These are phyloP conservation scores for Bretschneidera sinensis DNA, from an alignment of 345 rosid species.

Conservation along the genomic window DNA sequence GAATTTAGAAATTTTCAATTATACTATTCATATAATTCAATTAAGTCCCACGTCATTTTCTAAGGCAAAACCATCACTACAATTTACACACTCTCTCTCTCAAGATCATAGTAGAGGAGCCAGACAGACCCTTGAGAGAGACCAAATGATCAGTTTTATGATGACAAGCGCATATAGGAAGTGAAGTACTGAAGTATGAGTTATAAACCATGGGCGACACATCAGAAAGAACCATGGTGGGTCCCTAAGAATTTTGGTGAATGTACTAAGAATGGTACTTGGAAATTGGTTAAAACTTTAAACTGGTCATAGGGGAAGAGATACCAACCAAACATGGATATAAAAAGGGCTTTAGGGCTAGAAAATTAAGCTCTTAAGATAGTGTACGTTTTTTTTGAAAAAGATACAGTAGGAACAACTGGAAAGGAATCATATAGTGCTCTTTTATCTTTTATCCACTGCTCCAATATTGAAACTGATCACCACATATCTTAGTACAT, in stretches of 20 bases:
- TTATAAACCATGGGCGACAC: conserved; percentile 76
- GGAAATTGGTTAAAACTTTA: conserved; percentile 20
- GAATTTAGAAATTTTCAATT: no score
- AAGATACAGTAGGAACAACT: conserved; percentile 28
- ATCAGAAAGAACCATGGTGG: conserved; percentile 46
- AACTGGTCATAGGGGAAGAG: not conserved
- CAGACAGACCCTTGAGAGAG: no score
- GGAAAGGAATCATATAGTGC: conserved; percentile 32
- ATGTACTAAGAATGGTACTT: conserved; percentile 31
- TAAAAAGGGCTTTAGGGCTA: conserved; percentile 18
- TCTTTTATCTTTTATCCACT: conserved; percentile 13
- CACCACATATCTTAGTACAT: conserved; percentile 1
- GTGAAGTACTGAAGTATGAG: conserved; percentile 23
- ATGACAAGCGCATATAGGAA: no score
- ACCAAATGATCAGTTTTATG: no score
- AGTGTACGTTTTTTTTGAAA: not conserved
- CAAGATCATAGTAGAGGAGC: no score
- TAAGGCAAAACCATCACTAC: no score
- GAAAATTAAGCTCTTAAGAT: conserved; percentile 21
- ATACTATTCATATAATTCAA: no score
- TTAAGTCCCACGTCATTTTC: no score
- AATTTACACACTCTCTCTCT: no score
- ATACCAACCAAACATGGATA: conserved; percentile 10
- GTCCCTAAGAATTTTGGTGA: no score
- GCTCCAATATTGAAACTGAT: not conserved